Conservation (phyloP, 164 flowering plant species). For the Akebia trifoliata region DNA sequence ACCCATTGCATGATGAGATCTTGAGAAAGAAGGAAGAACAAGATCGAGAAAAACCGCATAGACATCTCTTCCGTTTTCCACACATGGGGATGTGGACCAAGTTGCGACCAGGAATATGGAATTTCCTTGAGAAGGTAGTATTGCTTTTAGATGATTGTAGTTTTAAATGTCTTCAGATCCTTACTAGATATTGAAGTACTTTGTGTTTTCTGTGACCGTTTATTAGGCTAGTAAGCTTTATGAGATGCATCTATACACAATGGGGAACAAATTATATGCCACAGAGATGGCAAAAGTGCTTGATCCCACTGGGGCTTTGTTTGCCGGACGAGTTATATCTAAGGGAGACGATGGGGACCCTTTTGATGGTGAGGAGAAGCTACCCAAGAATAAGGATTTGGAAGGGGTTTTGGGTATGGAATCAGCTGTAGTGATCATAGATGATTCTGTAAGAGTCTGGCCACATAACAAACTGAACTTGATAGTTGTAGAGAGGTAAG, state of each 20-base stretch:
- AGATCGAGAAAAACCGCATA: slow-evolving; percentile 65
- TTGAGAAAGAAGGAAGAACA: slow-evolving; percentile 84
- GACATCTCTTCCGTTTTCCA: slow-evolving; percentile 77
- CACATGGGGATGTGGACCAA: slow-evolving; percentile 98
- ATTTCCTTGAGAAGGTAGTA: slow-evolving; percentile 74
- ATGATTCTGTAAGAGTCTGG: slow-evolving; percentile 97
- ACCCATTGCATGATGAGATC: slow-evolving; percentile 68
- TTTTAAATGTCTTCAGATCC: background rate
- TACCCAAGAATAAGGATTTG: slow-evolving; percentile 87
- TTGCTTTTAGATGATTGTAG: background rate
- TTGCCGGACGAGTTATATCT: slow-evolving; percentile 77
- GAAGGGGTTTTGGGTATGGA: slow-evolving; percentile 99
- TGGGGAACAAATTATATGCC: slow-evolving; percentile 93
- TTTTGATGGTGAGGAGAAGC: slow-evolving; percentile 66
- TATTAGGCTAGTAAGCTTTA: slow-evolving; percentile 74
- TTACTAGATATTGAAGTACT: background rate
- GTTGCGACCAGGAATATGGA: slow-evolving; percentile 85
- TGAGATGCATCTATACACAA: slow-evolving; percentile 87
- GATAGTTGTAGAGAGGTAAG: slow-evolving; percentile 88
- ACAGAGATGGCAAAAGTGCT: slow-evolving; percentile 94
- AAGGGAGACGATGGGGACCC: slow-evolving; percentile 76
- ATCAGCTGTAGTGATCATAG: slow-evolving; percentile 85
- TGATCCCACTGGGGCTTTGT: slow-evolving; percentile 72
- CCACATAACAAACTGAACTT: slow-evolving; percentile 87
- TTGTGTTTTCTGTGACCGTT: slow-evolving; percentile 9